Evolutionary conservation across 768 basidiomycete species (phyloP).

Genomic region (Mycena pura): DNA sequence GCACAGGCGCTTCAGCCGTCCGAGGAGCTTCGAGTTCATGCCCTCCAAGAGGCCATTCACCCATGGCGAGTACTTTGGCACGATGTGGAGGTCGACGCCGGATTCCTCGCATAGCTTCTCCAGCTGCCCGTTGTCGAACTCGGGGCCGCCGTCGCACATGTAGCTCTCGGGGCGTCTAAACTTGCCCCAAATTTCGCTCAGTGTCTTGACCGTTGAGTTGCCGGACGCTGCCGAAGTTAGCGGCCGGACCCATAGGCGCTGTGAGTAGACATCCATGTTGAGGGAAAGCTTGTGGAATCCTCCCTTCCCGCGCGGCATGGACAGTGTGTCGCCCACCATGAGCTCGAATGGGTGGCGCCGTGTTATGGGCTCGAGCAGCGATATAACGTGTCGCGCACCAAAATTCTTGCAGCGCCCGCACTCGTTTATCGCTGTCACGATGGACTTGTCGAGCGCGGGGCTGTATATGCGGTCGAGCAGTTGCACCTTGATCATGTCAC

Average conservation of each 20-base stretch:
- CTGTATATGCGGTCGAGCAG: constrained; percentile 35
- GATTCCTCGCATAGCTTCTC: not conserved
- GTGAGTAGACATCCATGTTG: constrained; percentile 5
- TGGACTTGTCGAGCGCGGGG: constrained; percentile 35
- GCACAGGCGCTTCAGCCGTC: constrained; percentile 28
- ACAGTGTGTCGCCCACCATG: constrained; percentile 8
- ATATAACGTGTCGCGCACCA: not conserved
- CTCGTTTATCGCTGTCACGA: constrained; percentile 31
- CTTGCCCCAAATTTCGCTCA: not conserved
- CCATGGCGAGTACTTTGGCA: constrained; percentile 36
- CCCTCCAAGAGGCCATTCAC: constrained; percentile 39
- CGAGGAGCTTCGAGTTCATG: constrained; percentile 31
- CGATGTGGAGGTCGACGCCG: not conserved
- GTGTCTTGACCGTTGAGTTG: not conserved
- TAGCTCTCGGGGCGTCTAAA: constrained; percentile 3
- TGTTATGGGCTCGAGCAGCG: constrained; percentile 15
- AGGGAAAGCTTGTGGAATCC: constrained; percentile 8
- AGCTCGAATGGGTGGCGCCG: constrained; percentile 6
- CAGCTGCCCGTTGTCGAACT: not conserved
- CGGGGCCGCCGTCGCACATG: constrained; percentile 1
- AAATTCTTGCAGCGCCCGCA: constrained; percentile 28
- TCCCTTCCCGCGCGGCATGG: constrained; percentile 14
- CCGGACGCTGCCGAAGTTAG: constrained; percentile 3
- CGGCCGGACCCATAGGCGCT: not conserved
- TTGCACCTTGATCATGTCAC: constrained; percentile 39